Percentiles rank a stretch among this genome's conserved stretches.
These are phyloP conservation scores for Pseudogymnoascus sp. DNA, from an alignment of 2,329 filamentous ascomycete genomes.

Conservation along the genomic window DNA sequence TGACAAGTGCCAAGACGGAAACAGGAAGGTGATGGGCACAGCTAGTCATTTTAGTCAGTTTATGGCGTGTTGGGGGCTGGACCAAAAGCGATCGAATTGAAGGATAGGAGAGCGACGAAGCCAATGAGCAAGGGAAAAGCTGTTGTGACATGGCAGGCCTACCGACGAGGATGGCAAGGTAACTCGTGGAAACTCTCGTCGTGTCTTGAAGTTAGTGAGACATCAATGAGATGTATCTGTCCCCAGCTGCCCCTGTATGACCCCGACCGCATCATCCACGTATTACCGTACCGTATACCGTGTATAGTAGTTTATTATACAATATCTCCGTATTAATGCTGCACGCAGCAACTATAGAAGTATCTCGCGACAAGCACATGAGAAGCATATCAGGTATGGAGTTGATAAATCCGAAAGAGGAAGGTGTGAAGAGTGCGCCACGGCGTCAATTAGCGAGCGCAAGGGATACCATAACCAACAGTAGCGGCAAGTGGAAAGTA, in stretches of 20 bases:
- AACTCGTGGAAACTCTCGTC: not conserved
- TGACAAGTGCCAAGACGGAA: not conserved
- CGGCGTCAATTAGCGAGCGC: not conserved
- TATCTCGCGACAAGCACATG: not conserved
- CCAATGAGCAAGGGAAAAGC: not conserved
- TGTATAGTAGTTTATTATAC: not conserved
- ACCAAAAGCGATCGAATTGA: not conserved
- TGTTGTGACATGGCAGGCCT: not conserved
- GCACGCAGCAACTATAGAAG: not conserved
- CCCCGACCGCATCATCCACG: not conserved
- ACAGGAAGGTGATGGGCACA: conserved; percentile 1
- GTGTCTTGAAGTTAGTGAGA: not conserved
- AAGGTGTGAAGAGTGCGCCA: not conserved
- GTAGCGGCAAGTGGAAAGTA: not conserved
- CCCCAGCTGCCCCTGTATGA: not conserved
- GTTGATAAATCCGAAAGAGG: conserved; percentile 1
- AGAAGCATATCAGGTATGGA: not conserved
- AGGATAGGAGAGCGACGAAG: not conserved
- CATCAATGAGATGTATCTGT: not conserved
- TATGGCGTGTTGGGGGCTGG: not conserved
- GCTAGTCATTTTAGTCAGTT: not conserved
- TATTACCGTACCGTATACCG: not conserved
- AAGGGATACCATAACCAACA: not conserved
- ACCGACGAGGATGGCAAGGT: not conserved
- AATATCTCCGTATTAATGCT: no score